phyloP scores from a whole-genome alignment of 1,284 basidiomycete species.

The Blastosporella zonata region DNA sequence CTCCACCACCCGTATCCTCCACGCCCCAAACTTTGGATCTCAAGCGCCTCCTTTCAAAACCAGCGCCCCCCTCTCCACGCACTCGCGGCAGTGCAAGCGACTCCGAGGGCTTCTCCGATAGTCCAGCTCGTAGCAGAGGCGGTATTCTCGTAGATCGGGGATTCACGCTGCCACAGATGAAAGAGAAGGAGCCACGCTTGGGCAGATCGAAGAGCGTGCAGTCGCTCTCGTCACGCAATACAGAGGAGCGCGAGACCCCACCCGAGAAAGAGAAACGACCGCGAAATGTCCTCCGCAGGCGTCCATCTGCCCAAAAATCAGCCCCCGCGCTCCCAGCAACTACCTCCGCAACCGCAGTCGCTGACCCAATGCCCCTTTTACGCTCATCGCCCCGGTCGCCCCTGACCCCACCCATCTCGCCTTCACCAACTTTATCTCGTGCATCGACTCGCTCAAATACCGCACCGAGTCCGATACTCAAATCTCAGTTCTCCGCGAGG shows the following conservation, averaged over 20 bases:
- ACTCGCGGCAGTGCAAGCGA: conserved; percentile 20
- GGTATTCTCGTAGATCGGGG: neutral
- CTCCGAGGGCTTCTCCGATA: conserved; percentile 14
- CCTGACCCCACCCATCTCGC: conserved; percentile 1
- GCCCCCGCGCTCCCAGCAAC: conserved; percentile 7
- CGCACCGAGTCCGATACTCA: neutral
- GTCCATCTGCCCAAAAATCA: conserved; percentile 23
- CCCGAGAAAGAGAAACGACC: conserved; percentile 20
- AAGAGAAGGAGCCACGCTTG: neutral
- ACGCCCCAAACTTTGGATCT: conserved; percentile 22
- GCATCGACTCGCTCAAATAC: neutral
- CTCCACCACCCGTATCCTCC: conserved; percentile 18
- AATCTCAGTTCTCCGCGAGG: neutral
- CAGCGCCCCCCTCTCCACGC: conserved; percentile 22
- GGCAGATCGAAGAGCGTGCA: conserved; percentile 2
- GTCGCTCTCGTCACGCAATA: neutral
- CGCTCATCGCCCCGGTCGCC: conserved; percentile 11
- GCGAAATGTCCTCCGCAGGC: conserved; percentile 47
- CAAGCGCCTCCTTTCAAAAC: conserved; percentile 30
- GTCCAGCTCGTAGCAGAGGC: neutral
- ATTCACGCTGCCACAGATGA: neutral
- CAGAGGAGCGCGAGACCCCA: neutral
- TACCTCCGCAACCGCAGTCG: neutral
- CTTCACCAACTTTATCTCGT: neutral
- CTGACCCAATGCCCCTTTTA: neutral